Base-by-base conservation (phyloP, 2,329 filamentous ascomycete genomes). In the Cladosporium colombiae region DNA sequence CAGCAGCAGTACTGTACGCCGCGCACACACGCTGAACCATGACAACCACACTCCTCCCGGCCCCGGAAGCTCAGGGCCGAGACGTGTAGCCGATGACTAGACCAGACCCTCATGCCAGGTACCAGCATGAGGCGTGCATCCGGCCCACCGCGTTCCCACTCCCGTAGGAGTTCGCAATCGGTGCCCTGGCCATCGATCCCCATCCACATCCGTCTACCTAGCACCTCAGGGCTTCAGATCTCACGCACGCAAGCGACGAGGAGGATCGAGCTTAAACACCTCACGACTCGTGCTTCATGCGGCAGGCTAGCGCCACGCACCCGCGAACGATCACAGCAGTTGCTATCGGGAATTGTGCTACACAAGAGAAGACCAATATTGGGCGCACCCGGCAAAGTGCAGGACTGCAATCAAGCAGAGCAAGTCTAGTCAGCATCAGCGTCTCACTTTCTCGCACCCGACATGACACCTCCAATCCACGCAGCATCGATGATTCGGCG, bases 71-170 rank as follows among this genome's bases (percentile, higher is more conserved):
- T 14, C 61, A 63, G 61, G 61, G 50, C 50, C 61, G 61, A 56
- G 50, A 46, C 49, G 61, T 63, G 61, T 50, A 63, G 50, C 61
- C 62, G 62, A 65, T 44, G 55, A 37, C 52, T 23, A 33, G 62
- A 64, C n/a, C 35, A 49, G 44, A 23, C 35, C 33, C 40, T 65
- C 56, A 65, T 65, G 62, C 62, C 62, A 65, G 62, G 62, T 60
- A 65, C 62, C 40, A 65, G 29, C 62, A 50, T 50, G 62, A 60
- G 55, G 62, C 62, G 62, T 44, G 33, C 35, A 18, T 44, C 33
- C 61, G 61, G 35, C 50, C 33, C 37, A 44, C 61, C 33, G 55
- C 46, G 49, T 56, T 16, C 61, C 50, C 61, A 44, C 61, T 29
- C 31, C 35, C 56, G 56, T 59, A 59, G 56, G 56, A 59, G 33